Base-by-base conservation (phyloP, 2,329 filamentous ascomycete species). In the Emydomyces testavorans region DNA sequence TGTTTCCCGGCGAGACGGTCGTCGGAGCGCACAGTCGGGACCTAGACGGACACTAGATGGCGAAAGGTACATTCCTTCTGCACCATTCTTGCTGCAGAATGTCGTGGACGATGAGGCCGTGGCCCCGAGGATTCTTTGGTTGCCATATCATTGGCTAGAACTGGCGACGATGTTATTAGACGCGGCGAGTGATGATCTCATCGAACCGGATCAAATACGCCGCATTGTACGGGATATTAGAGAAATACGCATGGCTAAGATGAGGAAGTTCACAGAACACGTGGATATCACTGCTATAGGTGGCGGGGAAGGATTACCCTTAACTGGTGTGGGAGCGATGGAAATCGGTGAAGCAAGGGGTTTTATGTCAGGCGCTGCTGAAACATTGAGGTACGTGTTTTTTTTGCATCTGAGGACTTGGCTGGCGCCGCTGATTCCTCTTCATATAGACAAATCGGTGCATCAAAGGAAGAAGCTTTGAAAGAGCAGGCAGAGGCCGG, bases 91-190 rank as follows among this genome's bases (percentile, higher is more conserved):
- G 1, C 77, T 79, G 1, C 81, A 82, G 13, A 86, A 83, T 54
- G 88, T 83, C 0, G 78, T 82, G 16, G 71, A 78, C 39, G 51
- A 52, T 29, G 48, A 44, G 4, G 28, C 35, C 23, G 37, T 23
- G 3, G 34, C 31, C 11, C 38, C 48, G 8, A 18, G n/a, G 7
- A 43, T 46, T 36, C 51, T 34, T 23, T 78, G 83, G 1, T 71
- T 98, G 26, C 92, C 92, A 0, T 96, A 94, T 62, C 90, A 96
- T 69, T 98, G 90, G 89, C 76, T 94, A 35, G 92, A 96, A 67
- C 70, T 96, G 6, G 82, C 84, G 15, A 88, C 94, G 66, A 80
- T 93, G 62, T 71, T 98, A 38, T 76, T 98, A 1, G 83, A 89
- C 39, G 83, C 86, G 48, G 89, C 89, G 3, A 75, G 78, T 21